These are phyloP conservation scores for Solanum stenotomum DNA, from an alignment of 257 asterid genomes.

Conservation along the genomic window DNA sequence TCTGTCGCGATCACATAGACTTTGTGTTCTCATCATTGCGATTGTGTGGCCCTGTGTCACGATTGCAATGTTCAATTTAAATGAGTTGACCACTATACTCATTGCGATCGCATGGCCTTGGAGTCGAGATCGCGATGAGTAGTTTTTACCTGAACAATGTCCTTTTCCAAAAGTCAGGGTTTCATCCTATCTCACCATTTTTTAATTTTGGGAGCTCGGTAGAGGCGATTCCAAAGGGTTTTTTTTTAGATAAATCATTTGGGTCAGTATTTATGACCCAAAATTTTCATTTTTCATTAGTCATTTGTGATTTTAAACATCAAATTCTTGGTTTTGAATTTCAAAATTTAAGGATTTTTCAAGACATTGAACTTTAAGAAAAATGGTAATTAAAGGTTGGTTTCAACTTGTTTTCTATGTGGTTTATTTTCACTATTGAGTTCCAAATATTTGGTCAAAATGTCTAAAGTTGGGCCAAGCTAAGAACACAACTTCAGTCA, in stretches of 20 bases:
- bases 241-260: too few relatives aligned
- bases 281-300: neutral
- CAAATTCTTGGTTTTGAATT: neutral
- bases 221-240: neutral
- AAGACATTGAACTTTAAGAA: neutral
- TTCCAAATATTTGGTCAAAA: neutral
- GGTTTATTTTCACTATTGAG: neutral
- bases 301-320: too few relatives aligned
- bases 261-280: neutral
- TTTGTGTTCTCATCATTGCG: too few relatives aligned
- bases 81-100: too few relatives aligned
- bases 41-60: too few relatives aligned
- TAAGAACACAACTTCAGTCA: neutral
- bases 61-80: too few relatives aligned
- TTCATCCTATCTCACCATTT: neutral
- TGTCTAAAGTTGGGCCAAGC: neutral
- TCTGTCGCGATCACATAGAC: too few relatives aligned
- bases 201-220: neutral
- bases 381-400: neutral
- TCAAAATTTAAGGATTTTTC: neutral
- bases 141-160: too few relatives aligned
- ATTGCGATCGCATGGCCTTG: too few relatives aligned
- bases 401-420: neutral
- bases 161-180: too few relatives aligned
- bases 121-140: too few relatives aligned